Conservation (phyloP, 2,329 filamentous ascomycete genomes). For the Cladosporium sp. region DNA sequence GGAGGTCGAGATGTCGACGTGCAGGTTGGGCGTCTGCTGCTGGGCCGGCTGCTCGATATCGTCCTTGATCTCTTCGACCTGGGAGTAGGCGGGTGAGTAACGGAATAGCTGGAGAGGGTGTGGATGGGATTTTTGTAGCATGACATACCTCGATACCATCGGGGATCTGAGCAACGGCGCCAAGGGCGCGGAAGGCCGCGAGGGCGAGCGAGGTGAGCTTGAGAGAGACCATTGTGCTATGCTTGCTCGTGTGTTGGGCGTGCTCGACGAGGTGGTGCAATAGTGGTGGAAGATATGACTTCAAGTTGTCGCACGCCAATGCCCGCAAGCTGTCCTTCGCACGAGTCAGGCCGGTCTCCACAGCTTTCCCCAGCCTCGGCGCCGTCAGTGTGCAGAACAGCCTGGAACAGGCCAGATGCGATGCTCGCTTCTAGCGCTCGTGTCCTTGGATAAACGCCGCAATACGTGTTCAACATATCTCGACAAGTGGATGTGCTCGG, state of each 20-base stretch:
- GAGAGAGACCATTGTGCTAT: constrained; percentile 60
- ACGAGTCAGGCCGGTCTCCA: not conserved
- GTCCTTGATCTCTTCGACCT: constrained; percentile 22
- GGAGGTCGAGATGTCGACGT: constrained; percentile 49
- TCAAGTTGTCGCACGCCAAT: not conserved
- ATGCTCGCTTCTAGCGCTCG: too few species aligned
- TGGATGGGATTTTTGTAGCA: constrained; percentile 14
- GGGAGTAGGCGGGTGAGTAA: not conserved
- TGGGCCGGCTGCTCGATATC: constrained; percentile 38
- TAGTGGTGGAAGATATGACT: not conserved
- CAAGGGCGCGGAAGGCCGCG: constrained; percentile 62
- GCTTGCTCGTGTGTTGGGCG: not conserved
- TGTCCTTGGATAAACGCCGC: too few species aligned
- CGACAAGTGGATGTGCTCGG: too few species aligned
- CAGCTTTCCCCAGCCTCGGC: not conserved
- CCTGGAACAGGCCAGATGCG: too few species aligned
- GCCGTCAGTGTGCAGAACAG: too few species aligned
- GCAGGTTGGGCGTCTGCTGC: constrained; percentile 50
- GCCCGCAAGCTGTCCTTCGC: not conserved
- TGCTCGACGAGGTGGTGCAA: not conserved
- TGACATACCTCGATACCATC: constrained; percentile 28
- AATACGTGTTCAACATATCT: too few species aligned
- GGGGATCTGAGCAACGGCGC: constrained; percentile 53
- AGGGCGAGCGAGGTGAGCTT: constrained; percentile 66
- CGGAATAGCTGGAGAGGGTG: not conserved